Percentiles rank a stretch among this genome's conserved stretches.
Evolutionary conservation across 768 basidiomycete genomes (phyloP).

Genomic region (Crepidotus variabilis): DNA sequence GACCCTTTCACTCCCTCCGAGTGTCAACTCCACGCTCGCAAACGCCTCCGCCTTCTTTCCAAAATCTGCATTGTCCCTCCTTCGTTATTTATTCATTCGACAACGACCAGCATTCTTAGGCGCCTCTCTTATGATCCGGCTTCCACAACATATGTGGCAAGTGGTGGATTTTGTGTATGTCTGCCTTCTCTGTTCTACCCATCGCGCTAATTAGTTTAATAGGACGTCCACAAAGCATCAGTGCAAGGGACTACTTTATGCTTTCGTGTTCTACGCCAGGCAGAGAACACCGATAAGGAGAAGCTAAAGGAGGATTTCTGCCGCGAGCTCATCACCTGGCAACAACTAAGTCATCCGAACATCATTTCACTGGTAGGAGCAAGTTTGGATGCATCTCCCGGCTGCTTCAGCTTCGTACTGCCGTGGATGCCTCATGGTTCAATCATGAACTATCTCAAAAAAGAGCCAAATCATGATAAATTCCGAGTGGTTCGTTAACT

Average conservation of each 20-base stretch:
- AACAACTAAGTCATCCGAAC: conserved; percentile 22
- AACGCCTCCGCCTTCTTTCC: background rate
- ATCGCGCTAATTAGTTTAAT: background rate
- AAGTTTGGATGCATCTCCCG: conserved; percentile 10
- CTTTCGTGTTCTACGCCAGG: conserved; percentile 18
- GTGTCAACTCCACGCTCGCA: background rate
- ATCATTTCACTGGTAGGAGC: conserved; percentile 24
- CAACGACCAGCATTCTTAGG: conserved; percentile 11
- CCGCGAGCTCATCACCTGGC: conserved; percentile 20
- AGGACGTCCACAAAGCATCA: conserved; percentile 18
- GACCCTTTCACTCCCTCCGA: background rate
- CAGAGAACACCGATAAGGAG: conserved; percentile 9
- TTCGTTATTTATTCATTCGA: background rate
- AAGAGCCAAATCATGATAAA: conserved; percentile 22
- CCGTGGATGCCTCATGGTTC: conserved; percentile 22
- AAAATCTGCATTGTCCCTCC: background rate
- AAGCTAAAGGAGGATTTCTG: conserved; percentile 17
- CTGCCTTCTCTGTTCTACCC: background rate
- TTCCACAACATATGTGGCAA: background rate
- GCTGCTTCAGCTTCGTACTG: conserved; percentile 17
- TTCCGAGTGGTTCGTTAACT: conserved; percentile 12
- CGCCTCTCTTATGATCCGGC: conserved; percentile 10
- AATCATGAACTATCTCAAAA: conserved; percentile 17
- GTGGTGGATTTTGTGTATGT: background rate
- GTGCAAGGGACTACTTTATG: conserved; percentile 13